Conservation (phyloP, 352 stramenopile species). For the Nothophytophthora sp. region DNA sequence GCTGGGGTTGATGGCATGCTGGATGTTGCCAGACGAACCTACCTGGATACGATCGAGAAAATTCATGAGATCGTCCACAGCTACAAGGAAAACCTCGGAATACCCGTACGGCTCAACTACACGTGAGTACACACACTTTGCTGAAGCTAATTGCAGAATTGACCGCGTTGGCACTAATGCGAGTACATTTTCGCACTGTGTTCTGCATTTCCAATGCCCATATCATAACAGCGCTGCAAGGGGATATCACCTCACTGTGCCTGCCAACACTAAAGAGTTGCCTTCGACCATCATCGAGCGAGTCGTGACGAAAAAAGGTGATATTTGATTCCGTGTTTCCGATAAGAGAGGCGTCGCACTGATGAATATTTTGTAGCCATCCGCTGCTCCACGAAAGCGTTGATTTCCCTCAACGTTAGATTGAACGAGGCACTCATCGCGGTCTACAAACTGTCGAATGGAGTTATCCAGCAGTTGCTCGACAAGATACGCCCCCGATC, state of each 20-base stretch:
- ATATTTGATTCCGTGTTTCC: neutral
- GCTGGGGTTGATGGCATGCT: slow-evolving; percentile 87
- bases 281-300: slow-evolving; percentile 67
- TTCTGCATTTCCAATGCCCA: too few species aligned
- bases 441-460: slow-evolving; percentile 90
- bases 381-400: slow-evolving; percentile 85
- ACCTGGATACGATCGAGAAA: slow-evolving; percentile 82
- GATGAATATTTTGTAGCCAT: too few species aligned
- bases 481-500: slow-evolving; percentile 77
- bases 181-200: slow-evolving; percentile 1
- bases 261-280: slow-evolving; percentile 54
- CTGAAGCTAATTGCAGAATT: neutral
- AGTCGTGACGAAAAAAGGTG: slow-evolving; percentile 66
- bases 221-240: slow-evolving; percentile 48
- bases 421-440: slow-evolving; percentile 81
- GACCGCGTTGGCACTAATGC: neutral
- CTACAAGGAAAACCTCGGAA: slow-evolving; percentile 71
- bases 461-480: slow-evolving; percentile 82
- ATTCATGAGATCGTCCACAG: slow-evolving; percentile 75
- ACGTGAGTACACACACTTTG: slow-evolving; percentile 55
- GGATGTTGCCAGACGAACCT: slow-evolving; percentile 77
- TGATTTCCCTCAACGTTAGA: slow-evolving; percentile 85
- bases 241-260: slow-evolving; percentile 76
- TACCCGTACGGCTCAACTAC: slow-evolving; percentile 75
- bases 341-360: neutral